Base-by-base conservation (phyloP, 1,284 basidiomycete species). In the Ceraceosorus bombacis region DNA sequence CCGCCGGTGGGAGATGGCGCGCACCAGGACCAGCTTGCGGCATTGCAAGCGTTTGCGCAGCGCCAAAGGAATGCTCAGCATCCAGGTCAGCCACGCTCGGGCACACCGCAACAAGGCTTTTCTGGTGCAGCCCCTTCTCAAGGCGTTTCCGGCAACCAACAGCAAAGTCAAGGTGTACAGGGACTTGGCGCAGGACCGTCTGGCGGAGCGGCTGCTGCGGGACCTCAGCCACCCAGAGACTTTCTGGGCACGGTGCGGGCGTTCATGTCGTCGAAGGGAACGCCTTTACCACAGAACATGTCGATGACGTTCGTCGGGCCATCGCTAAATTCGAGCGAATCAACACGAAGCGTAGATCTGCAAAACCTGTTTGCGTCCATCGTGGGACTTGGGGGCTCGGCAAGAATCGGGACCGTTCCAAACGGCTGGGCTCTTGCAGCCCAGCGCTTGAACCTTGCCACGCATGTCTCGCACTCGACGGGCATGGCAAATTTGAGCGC, bases 401-500 rank as follows among this genome's bases (percentile, higher is more conserved):
- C 68, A 38, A 65, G 57, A 38, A n/a, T 51, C 43, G 7, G 10
- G 8, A 12, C 43, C 10, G 15, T 27, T 8, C 41, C 17, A 17
- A n/a, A 15, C 37, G 72, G 71, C 51, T 75, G 73, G 73, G 67
- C 70, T 2, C 66, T 71, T 27, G 60, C 72, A 9, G 73, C 73
- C 0, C 64, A 67, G 41, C 65, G 69, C 9, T 58, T 75, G 15
- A 70, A 70, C 36, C 64, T 75, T 17, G 71, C 70, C 9, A 15
- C 43, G 43, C 27, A 27, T 27, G 27, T 27, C 27, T 27, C 27
- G 27, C 27, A 27, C 27, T 46, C 43, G 9, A 68, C 73, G 0
- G 69, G 64, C 0, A 63, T 67, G 27, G 57, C 64, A 2, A 63
- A 67, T 4, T 41, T 41, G 41, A 60, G 27, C 57, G 56, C 40